Conservation (phyloP, 306 rosid genomes). For the Quercus engelmannii region DNA sequence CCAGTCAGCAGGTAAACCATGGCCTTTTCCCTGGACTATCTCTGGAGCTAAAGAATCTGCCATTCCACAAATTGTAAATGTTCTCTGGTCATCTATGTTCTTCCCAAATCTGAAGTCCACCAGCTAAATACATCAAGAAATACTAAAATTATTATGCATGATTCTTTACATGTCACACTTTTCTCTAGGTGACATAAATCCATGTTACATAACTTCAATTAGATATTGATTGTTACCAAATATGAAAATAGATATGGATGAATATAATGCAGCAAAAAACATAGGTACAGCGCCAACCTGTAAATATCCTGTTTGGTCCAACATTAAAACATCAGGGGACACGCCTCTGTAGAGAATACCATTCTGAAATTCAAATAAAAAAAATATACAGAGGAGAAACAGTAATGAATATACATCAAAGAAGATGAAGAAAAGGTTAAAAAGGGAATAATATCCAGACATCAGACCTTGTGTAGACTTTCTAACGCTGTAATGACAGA, state of each 20-base stretch:
- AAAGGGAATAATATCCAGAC: slow-evolving; percentile 8
- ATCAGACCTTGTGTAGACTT: slow-evolving; percentile 80
- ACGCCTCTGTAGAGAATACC: slow-evolving; percentile 94
- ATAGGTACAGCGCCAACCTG: slow-evolving; percentile 48
- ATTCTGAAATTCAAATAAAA: slow-evolving; percentile 63
- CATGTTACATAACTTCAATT: slow-evolving; percentile 5
- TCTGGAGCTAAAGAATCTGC: slow-evolving; percentile 91
- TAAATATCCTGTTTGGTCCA: slow-evolving; percentile 73
- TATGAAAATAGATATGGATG: slow-evolving; percentile 3
- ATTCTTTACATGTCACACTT: slow-evolving; percentile 1
- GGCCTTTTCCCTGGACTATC: slow-evolving; percentile 94
- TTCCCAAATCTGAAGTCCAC: slow-evolving; percentile 93
- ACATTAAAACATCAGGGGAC: slow-evolving; percentile 79
- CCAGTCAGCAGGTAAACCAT: slow-evolving; percentile 92
- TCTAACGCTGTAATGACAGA: slow-evolving; percentile 67
- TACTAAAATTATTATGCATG: slow-evolving; percentile 1
- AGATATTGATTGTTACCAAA: slow-evolving; percentile 4
- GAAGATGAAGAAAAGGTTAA: not conserved
- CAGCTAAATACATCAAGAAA: slow-evolving; percentile 44
- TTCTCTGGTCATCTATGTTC: slow-evolving; percentile 61
- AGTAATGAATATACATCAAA: not conserved
- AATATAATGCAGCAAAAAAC: slow-evolving; percentile 5
- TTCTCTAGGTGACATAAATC: not conserved
- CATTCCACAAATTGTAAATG: slow-evolving; percentile 88
- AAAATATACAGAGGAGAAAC: not conserved